Percentiles rank a stretch among this genome's conserved stretches.
Conservation (phyloP, 2,329 filamentous ascomycete genomes). For the Phialemoniopsis sp. region DNA sequence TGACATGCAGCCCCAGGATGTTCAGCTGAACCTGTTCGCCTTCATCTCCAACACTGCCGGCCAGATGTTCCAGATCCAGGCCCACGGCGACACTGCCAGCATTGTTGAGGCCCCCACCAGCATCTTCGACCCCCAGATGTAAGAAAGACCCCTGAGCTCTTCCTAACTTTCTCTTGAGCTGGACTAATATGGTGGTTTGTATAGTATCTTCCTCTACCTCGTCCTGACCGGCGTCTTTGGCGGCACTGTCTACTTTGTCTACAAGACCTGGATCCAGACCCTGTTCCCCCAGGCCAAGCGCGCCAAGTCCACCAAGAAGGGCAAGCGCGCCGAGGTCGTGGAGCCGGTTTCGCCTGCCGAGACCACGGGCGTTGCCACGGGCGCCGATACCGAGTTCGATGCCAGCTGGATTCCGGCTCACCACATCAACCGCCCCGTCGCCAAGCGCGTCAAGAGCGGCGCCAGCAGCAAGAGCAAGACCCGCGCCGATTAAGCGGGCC, state of each 20-base stretch:
- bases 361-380: constrained; percentile 63
- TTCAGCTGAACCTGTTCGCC: constrained; percentile 72
- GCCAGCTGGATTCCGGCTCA: constrained; percentile 90
- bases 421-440: constrained; percentile 83
- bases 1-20: constrained; percentile 89
- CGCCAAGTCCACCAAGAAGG: constrained; percentile 52
- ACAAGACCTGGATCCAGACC: constrained; percentile 95
- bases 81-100: constrained; percentile 77
- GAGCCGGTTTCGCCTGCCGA: constrained; percentile 59
- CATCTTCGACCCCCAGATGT: constrained; percentile 96
- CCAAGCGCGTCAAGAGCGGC: constrained; percentile 60
- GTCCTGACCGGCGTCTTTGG: constrained; percentile 76
- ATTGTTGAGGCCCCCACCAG: constrained; percentile 88
- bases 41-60: constrained; percentile 65
- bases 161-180: constrained; percentile 51
- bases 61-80: constrained; percentile 69
- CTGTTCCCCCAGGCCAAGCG: constrained; percentile 90
- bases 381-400: constrained; percentile 72
- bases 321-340: constrained; percentile 63
- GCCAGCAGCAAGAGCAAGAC: constrained; percentile 41
- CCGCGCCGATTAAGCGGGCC: constrained; percentile 18
- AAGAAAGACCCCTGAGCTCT: too few relatives aligned
- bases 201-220: constrained; percentile 94
- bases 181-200: too few relatives aligned
- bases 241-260: constrained; percentile 90